phyloP scores from a whole-genome alignment of 192 early-diverging fungal genomes.

The Pilobolus umbonatus region DNA sequence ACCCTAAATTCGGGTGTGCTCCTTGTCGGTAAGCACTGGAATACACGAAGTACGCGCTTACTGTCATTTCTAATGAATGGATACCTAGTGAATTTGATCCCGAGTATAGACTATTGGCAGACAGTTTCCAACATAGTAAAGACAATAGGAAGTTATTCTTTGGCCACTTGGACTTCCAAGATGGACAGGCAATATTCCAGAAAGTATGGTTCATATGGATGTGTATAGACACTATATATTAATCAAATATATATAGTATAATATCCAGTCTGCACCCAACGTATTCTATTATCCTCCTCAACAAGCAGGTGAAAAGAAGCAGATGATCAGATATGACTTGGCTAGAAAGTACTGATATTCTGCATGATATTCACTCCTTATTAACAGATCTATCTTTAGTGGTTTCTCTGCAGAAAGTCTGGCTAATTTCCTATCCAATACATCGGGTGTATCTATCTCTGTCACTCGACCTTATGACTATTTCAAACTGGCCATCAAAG shows the following conservation, averaged over 20 bases:
- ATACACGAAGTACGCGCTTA: neutral
- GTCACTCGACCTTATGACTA: conserved; percentile 58
- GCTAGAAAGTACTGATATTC: conserved; percentile 13
- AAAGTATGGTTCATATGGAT: conserved; percentile 38
- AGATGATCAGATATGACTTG: conserved; percentile 57
- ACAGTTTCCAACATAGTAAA: conserved; percentile 41
- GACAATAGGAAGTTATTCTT: conserved; percentile 49
- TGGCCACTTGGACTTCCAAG: conserved; percentile 60
- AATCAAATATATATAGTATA: conserved; percentile 34
- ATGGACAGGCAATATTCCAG: conserved; percentile 58
- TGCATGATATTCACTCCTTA: no score
- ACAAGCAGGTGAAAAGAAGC: conserved; percentile 39
- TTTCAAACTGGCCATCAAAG: conserved; percentile 34
- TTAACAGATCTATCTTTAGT: no score
- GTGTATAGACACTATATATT: neutral
- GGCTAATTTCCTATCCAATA: conserved; percentile 48
- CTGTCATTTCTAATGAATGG: neutral
- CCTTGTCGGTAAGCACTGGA: conserved; percentile 62
- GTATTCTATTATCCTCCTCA: conserved; percentile 65
- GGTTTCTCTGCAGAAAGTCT: conserved; percentile 63
- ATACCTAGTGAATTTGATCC: conserved; percentile 59
- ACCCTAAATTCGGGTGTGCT: conserved; percentile 55
- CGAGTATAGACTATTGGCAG: conserved; percentile 59
- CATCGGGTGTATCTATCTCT: conserved; percentile 30
- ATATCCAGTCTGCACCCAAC: conserved; percentile 56